phyloP scores from a whole-genome alignment of 257 asterid species.

The Capsicum chinense region DNA sequence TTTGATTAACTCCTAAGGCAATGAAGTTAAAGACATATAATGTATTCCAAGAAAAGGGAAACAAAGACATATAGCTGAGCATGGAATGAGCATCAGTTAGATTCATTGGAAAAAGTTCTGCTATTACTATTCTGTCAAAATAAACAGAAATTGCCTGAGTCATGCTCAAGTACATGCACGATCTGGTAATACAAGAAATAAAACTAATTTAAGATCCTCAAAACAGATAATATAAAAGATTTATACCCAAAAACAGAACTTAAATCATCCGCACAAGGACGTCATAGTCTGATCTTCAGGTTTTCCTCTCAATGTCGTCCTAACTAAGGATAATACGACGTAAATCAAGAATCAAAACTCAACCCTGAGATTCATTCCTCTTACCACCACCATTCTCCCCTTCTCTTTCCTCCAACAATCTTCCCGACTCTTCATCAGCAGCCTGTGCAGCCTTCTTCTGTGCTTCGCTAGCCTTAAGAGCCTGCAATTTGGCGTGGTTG shows the following conservation, averaged over 20 bases:
- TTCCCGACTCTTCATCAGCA: slow-evolving; percentile 54
- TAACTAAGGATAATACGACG: slow-evolving; percentile 5
- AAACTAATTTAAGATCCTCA: slow-evolving; percentile 18
- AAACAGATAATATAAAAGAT: slow-evolving; percentile 30
- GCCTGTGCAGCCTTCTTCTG: slow-evolving; percentile 58
- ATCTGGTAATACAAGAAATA: slow-evolving; percentile 15
- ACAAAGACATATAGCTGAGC: neutral
- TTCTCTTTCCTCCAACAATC: slow-evolving; percentile 52
- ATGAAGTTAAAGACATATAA: neutral
- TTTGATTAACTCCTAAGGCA: neutral
- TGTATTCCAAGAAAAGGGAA: neutral
- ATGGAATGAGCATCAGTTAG: neutral
- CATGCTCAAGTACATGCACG: slow-evolving; percentile 28
- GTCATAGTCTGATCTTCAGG: slow-evolving; percentile 30
- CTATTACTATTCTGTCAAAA: slow-evolving; percentile 27
- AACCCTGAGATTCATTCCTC: slow-evolving; percentile 47
- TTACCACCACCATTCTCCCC: slow-evolving; percentile 44
- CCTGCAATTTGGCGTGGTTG: slow-evolving; percentile 63
- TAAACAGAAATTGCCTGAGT: slow-evolving; percentile 7
- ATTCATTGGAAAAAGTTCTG: slow-evolving; percentile 6
- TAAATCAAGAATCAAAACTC: slow-evolving; percentile 12
- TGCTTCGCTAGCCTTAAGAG: slow-evolving; percentile 63
- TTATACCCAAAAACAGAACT: slow-evolving; percentile 28
- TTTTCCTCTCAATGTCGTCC: slow-evolving; percentile 25
- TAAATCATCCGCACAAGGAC: slow-evolving; percentile 33